Percentiles rank a stretch among this genome's conserved stretches.
Evolutionary conservation across 805 yeast species (phyloP).

Genomic region (Starmerella gropengiesseri): DNA sequence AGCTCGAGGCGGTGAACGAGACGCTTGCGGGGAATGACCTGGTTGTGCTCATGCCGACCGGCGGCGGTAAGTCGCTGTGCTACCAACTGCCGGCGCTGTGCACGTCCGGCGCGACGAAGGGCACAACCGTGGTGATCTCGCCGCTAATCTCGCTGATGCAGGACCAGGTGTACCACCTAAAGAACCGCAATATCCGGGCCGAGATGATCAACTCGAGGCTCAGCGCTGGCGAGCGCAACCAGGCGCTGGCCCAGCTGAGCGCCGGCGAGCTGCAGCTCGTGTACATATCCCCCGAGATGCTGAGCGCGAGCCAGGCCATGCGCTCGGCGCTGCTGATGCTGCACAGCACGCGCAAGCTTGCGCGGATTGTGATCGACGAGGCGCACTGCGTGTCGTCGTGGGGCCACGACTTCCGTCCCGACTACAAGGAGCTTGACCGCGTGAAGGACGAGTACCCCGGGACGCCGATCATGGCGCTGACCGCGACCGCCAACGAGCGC

Average conservation of each 20-base stretch:
- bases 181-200: constrained; percentile 58
- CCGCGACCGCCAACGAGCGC: constrained; percentile 92
- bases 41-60: constrained; percentile 95
- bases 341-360: constrained; percentile 46
- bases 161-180: constrained; percentile 82
- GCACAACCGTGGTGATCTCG: constrained; percentile 84
- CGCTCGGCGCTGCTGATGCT: constrained; percentile 51
- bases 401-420: constrained; percentile 99
- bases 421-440: constrained; percentile 67
- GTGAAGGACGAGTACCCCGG: constrained; percentile 66
- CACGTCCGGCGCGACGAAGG: constrained; percentile 58
- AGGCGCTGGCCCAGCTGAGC: constrained; percentile 49
- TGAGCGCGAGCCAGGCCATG: constrained; percentile 60
- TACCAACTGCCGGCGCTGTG: constrained; percentile 91
- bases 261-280: constrained; percentile 63
- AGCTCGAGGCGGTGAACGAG: constrained; percentile 74
- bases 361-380: constrained; percentile 87
- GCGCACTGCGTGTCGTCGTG: constrained; percentile 97
- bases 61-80: constrained; percentile 95
- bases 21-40: constrained; percentile 70
- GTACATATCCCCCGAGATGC: constrained; percentile 91
- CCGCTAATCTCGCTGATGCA: constrained; percentile 95
- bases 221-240: constrained; percentile 48
- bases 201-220: constrained; percentile 81
- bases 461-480: constrained; percentile 87